A percentile compares a stretch with the other conserved stretches of the same genome.
These are phyloP conservation scores for Syzygium malaccense DNA, from an alignment of 441 rosid genomes.

Conservation along the genomic window DNA sequence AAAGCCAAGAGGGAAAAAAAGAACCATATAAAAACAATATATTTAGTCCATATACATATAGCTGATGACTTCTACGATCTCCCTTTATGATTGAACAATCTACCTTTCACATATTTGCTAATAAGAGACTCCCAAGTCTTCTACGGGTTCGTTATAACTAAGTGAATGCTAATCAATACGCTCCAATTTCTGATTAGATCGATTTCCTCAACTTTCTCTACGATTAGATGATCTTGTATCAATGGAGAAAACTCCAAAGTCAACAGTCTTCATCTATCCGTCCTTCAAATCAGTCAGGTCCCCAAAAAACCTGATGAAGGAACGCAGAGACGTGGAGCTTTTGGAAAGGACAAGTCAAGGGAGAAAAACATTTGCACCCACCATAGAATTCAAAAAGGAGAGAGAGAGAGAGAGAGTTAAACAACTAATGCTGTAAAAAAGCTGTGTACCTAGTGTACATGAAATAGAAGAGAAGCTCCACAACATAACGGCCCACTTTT, in stretches of 20 bases:
- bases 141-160: not conserved
- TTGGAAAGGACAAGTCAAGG: not conserved
- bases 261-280: not conserved
- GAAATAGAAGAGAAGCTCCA: not conserved
- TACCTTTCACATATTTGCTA: not conserved
- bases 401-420: not conserved
- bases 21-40: not conserved
- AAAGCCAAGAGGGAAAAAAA: not conserved
- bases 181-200: not conserved
- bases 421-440: not conserved
- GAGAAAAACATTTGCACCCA: not conserved
- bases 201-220: not conserved
- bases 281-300: not conserved
- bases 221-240: not conserved
- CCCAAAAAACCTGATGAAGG: not conserved
- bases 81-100: not conserved
- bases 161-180: not conserved
- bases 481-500: not conserved
- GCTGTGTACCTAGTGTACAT: not conserved
- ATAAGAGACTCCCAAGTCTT: not conserved
- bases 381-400: not conserved
- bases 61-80: not conserved
- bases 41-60: not conserved
- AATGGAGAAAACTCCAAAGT: not conserved
- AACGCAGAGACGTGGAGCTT: not conserved